Base-by-base conservation (phyloP, 2,329 filamentous ascomycete genomes). In the Aspergillus unguis region DNA sequence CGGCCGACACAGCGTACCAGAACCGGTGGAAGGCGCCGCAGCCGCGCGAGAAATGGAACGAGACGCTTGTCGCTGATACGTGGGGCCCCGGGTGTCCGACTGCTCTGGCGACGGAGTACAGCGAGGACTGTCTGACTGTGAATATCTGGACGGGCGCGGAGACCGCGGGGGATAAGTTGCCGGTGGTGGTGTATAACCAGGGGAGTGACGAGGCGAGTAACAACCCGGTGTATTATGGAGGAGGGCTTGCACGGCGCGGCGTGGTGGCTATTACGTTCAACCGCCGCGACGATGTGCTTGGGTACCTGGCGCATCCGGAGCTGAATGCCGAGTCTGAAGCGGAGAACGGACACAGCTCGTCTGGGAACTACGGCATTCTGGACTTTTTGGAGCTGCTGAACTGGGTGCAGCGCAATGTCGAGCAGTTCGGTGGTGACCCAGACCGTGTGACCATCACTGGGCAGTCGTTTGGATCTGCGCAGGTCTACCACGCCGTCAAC, bases 351-450 rank as follows among this genome's bases (percentile, higher is more conserved):
- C 58, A 65, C 50, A 57, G 60, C 10, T 60, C 60, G 2, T 66
- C 64, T 5, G 64, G 64, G 2, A 65, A 65, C 50, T 66, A 64
- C 23, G 79, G 75, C 9, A 62, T 81, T 0, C 70, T 75, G 29
- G 79, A 83, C 55, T 80, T 83, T 60, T 68, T 78, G n/a, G 69
- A 80, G n/a, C 60, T 61, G n/a, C 69, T 84, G 2, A 70, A 82
- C 60, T 84, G 81, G 80, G 72, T 83, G 3, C 75, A 78, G 53
- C 61, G 74, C 44, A 68, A 80, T 58, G 80, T 82, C 54, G 66
- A 75, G 61, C 62, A 71, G 11, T 83, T 83, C 52, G 80, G 80
- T 36, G 80, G 80, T 37, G 76, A 82, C 61, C 69, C 74, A 3
- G 67, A 72, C 23, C 70, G 73, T 5, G 74, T 82, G 26, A 78